Percentiles rank a stretch among this genome's conserved stretches.
Evolutionary conservation across 1,139 yeast genomes (phyloP).

Genomic region (Blastobotrys indianensis): DNA sequence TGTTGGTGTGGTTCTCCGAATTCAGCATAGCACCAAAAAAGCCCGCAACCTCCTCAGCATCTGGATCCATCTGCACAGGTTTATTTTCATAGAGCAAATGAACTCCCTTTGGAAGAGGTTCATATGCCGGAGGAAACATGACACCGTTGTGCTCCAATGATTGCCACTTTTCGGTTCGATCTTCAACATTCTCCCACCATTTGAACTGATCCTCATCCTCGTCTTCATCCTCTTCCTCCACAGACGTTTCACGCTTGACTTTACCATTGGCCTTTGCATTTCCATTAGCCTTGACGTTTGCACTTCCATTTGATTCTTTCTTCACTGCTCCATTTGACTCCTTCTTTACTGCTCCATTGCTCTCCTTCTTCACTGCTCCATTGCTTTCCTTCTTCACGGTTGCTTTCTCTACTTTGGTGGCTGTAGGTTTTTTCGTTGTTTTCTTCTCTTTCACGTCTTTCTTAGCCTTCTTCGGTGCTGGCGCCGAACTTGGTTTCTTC

Average conservation of each 20-base stretch:
- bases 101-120: constrained; percentile 75
- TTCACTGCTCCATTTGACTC: not conserved
- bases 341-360: constrained; percentile 2
- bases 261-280: constrained; percentile 12
- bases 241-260: constrained; percentile 9
- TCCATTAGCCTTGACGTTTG: constrained; percentile 6
- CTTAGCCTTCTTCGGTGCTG: constrained; percentile 12
- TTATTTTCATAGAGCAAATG: constrained; percentile 70
- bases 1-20: constrained; percentile 73
- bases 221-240: constrained; percentile 32
- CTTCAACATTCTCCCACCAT: constrained; percentile 84
- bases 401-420: constrained; percentile 2
- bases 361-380: not conserved
- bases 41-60: constrained; percentile 96
- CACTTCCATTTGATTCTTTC: constrained; percentile 4
- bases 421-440: constrained; percentile 2
- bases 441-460: constrained; percentile 7
- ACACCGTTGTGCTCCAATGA: constrained; percentile 86
- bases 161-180: constrained; percentile 80
- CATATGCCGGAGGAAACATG: constrained; percentile 86
- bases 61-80: constrained; percentile 65
- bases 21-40: constrained; percentile 86
- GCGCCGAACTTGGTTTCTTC: not conserved
- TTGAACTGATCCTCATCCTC: constrained; percentile 63
- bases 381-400: constrained; percentile 2